Percentiles rank a stretch among this genome's conserved stretches.
Conservation (phyloP, 2,329 filamentous ascomycete genomes). For the Monosporascus cannonballus region DNA sequence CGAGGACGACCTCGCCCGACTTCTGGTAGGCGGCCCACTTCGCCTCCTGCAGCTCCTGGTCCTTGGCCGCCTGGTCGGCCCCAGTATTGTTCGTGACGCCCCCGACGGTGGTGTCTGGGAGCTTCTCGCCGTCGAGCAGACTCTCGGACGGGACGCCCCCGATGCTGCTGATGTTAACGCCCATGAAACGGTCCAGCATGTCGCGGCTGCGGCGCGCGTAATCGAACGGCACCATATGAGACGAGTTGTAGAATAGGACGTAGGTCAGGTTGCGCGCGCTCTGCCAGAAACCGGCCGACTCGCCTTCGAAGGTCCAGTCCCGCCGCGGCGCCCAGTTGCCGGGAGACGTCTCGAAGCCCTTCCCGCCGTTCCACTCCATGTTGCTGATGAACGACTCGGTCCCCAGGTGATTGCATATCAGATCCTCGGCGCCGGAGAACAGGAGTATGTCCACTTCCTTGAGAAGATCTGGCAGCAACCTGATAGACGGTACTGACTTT, state of each 20-base stretch:
- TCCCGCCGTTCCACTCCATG: constrained; percentile 86
- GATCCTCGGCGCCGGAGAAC: constrained; percentile 88
- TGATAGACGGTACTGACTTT: constrained; percentile 67
- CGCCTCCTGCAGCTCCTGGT: constrained; percentile 70
- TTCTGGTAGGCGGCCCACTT: constrained; percentile 86
- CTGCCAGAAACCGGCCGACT: constrained; percentile 87
- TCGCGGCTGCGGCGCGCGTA: constrained; percentile 79
- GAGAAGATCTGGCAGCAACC: constrained; percentile 72
- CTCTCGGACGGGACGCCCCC: constrained; percentile 75
- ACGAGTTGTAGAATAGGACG: constrained; percentile 89
- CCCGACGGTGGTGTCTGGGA: constrained; percentile 70
- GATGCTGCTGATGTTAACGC: constrained; percentile 83
- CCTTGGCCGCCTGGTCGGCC: constrained; percentile 60
- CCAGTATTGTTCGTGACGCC: constrained; percentile 56
- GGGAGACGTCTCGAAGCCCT: constrained; percentile 81
- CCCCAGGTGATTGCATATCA: constrained; percentile 96
- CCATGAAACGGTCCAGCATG: constrained; percentile 96
- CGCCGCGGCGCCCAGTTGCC: constrained; percentile 88
- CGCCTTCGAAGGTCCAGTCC: constrained; percentile 89
- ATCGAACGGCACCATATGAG: constrained; percentile 98
- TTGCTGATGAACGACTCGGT: constrained; percentile 88
- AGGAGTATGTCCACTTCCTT: constrained; percentile 73
- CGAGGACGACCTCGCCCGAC: constrained; percentile 78
- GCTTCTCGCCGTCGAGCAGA: constrained; percentile 78
- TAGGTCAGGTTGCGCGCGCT: constrained; percentile 93